A percentile compares a stretch with the other conserved stretches of the same genome.
Evolutionary conservation across 202 grass and related monocot genomes (phyloP).

Genomic region (Setaria viridis): DNA sequence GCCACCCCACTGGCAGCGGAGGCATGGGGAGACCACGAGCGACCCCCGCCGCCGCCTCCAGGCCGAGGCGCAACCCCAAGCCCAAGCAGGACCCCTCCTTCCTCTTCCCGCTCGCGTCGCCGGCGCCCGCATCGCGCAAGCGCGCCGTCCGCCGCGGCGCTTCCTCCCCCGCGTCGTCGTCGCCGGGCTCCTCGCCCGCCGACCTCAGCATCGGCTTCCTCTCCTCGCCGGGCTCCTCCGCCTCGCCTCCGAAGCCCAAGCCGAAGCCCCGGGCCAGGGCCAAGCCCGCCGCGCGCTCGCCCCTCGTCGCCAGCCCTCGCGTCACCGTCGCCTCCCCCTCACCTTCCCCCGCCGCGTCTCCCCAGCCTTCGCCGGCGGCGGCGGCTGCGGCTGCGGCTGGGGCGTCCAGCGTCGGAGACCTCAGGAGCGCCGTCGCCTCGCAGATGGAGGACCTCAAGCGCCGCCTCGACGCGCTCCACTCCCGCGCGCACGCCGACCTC

Average conservation of each 20-base stretch:
- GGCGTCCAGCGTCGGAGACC: constrained; percentile 56
- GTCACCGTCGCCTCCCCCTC: constrained; percentile 32
- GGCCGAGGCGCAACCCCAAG: constrained; percentile 26
- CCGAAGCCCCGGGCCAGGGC: not conserved
- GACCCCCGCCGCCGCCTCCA: constrained; percentile 27
- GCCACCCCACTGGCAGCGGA: not conserved
- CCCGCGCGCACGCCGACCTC: constrained; percentile 59
- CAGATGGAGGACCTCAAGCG: constrained; percentile 67
- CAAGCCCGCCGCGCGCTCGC: constrained; percentile 36
- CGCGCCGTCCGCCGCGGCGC: not conserved
- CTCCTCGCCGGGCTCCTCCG: constrained; percentile 35
- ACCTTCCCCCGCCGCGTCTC: constrained; percentile 9
- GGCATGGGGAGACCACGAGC: constrained; percentile 46
- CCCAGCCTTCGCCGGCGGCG: not conserved
- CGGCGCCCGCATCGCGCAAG: not conserved
- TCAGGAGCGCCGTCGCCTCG: constrained; percentile 58
- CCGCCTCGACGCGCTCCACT: constrained; percentile 64
- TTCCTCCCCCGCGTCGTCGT: constrained; percentile 1
- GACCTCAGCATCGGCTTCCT: constrained; percentile 23
- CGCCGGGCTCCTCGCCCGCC: constrained; percentile 2
- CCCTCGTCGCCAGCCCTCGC: constrained; percentile 24
- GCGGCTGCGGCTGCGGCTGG: not conserved
- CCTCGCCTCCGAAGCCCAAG: constrained; percentile 18
- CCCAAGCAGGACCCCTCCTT: constrained; percentile 31
- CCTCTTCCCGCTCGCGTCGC: constrained; percentile 38